Base-by-base conservation (phyloP, 2,329 filamentous ascomycete species). In the Phyllosticta citriasiana region DNA sequence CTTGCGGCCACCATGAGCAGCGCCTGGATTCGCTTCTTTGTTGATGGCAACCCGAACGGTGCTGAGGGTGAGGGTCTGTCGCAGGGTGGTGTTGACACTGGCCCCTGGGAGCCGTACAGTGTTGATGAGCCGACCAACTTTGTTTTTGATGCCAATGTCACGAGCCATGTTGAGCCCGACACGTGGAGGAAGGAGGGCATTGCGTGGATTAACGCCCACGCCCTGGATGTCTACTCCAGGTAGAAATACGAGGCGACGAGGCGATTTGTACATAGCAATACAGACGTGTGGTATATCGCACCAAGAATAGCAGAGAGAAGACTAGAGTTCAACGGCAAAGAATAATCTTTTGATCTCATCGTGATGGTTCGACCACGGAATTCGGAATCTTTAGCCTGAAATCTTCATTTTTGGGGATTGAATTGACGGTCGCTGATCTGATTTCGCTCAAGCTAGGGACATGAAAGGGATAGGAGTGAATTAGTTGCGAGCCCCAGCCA, bases 91-190 rank as follows among this genome's bases (percentile, higher is more conserved):
- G 63, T 33, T 63, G 66, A 63, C 5, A 64, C 66, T 68, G 70
- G 66, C 30, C 63, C 67, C 10, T 80, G 78, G 78, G 76, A 77
- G 0, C 63, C 59, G 57, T 80, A 80, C 64, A 67, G 68, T 26
- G 61, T 69, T 0, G 66, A 66, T 0, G 63, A 70, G 4, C 74
- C 73, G 7, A 53, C 70, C 69, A 72, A 79, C 59, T 75, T 75
- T 60, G 78, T 80, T 1, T 80, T 77, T 63, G 76, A 79, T 70
- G 77, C 75, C 5, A 79, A 80, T 65, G 71, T 72, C 6, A 70
- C 71, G 4, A 72, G 72, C n/a, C 67, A 71, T 65, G 66, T 68
- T 4, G 78, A 80, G 72, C 64, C 69, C 12, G 78, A 80, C 65
- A 77, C 75, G 8, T 80, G 67, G 55, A 72, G 78, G 63, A 68